These are phyloP conservation scores for Paralagenidium karlingii DNA, from an alignment of 352 stramenopile species.

Conservation along the genomic window DNA sequence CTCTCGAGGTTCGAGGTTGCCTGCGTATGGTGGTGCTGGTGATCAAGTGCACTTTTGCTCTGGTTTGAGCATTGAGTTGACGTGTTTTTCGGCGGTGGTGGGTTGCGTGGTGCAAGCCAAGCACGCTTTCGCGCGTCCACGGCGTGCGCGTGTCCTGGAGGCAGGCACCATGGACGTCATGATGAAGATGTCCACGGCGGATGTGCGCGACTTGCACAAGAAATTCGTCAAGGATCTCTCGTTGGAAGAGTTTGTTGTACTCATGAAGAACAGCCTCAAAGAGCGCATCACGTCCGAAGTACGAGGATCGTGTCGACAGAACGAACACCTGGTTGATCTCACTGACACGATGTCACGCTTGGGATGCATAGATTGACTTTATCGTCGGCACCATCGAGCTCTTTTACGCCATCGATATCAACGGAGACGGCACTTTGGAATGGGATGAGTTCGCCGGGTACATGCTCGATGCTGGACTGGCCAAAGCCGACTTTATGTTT, in stretches of 20 bases:
- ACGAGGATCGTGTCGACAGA: background rate
- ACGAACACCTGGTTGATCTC: too few species aligned
- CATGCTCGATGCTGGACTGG: conserved; percentile 67
- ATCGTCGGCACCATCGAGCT: conserved; percentile 76
- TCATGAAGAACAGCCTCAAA: conserved; percentile 56
- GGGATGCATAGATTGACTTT: conserved; percentile 46
- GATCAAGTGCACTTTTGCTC: too few species aligned
- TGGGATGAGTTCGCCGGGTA: conserved; percentile 86
- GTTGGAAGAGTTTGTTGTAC: conserved; percentile 52
- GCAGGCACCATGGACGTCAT: conserved; percentile 63
- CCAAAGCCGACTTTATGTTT: conserved; percentile 29
- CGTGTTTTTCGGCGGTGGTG: too few species aligned
- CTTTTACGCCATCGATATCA: conserved; percentile 86
- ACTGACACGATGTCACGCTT: background rate
- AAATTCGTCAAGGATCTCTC: conserved; percentile 35
- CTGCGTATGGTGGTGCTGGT: too few species aligned
- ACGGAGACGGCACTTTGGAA: conserved; percentile 73
- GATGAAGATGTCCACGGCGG: conserved; percentile 77
- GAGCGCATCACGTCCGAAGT: conserved; percentile 45
- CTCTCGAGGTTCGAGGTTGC: too few species aligned
- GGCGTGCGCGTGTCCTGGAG: too few species aligned
- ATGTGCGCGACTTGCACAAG: conserved; percentile 39
- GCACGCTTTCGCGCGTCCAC: too few species aligned
- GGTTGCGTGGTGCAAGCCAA: too few species aligned
- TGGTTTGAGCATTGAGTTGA: too few species aligned